Evolutionary conservation across 2,329 filamentous ascomycete genomes (phyloP), one percentile per base, ranked within the genome.

Genomic region (Fusarium pseudocircinatum): DNA sequence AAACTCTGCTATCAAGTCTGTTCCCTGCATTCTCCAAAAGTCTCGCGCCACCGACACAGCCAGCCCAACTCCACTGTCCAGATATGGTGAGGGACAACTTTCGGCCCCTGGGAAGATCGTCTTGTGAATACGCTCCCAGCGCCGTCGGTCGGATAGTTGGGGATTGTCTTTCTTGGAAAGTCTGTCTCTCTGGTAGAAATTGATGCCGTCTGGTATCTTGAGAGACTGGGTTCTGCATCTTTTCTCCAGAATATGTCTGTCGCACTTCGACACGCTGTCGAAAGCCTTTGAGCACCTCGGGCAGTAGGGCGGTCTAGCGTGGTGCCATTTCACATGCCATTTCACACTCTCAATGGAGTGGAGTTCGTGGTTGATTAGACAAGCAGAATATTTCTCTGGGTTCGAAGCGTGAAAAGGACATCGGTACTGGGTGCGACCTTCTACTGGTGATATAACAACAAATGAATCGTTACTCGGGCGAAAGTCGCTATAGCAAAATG

Each of bases 321-420:
- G 56, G 0, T 37, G n/a, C 0, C 26, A 34, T 6, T 24, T 10
- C 0, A 39, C 7, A 11, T 59, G 56, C 1, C 6, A 0, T 1
- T 14, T 39, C 3, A 59, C 34, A 4, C 7, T 37, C 15, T 4
- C 0, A 1, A 22, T 10, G 0, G 42, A 30, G 6, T 0, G 12
- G 2, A 59, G 14, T 3, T 59, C 43, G 20, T 59, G 56, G 0
- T 39, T 0, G 4, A 26, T n/a, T 3, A 12, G 0, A 20, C 56
- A 59, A 2, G 10, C 13, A 4, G 2, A 9, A 12, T 59, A 39
- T 22, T 32, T 50, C 4, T 24, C 7, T 5, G 24, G 34, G 12
- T 39, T 13, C 0, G 15, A 28, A 4, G 15, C 56, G 4, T 59
- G 4, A 4, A 59, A 50, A 0, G 56, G 56, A 8, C 56, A 59